Evolutionary conservation across 257 asterid species (phyloP), one percentile per base, ranked within the genome.

Genomic region (Plectranthus barbatus): DNA sequence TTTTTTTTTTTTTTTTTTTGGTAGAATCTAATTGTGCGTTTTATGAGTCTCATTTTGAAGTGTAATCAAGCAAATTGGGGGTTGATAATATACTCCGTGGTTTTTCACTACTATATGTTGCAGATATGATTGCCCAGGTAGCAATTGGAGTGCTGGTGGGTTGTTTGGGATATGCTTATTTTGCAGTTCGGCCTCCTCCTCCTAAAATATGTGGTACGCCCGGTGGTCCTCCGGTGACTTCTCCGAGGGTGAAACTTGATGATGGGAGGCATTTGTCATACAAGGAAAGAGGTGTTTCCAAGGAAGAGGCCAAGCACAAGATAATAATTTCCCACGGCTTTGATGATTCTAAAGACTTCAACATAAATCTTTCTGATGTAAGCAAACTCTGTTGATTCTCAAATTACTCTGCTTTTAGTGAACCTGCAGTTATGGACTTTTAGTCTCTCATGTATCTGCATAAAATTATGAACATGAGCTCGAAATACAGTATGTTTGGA

Each of bases 181-280:
- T 81, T 29, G 74, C 84, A 8, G 51, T 83, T 48, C 82, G 69
- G 74, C 87, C 95, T 3, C 81, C 84, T 3, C 67, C 86, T 50
- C 83, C 97, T n/a, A 86, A 75, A 73, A 61, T 68, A 53, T 89
- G 95, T 36, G 90, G 97, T 60, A 77, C 89, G 0, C 84, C 84
- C 1, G 91, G 87, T 37, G 95, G 95, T 20, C 97, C 97, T 53
- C 88, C 80, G 2, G 85, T 83, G 58, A 78, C 80, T 50, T 86
- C 95, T 1, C 81, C 86, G 5, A 80, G 97, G 74, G 70, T 84
- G 59, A 77, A 83, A 62, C 86, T 86, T 29, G 70, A 66, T 14
- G 88, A 90, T 39, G 95, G 95, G 59, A 83, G 97, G 79, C 79
- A 81, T 78, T 71, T 90, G 77, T 79, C 95, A 6, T 90, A 86